A percentile compares a stretch with the other conserved stretches of the same genome.
These are phyloP conservation scores for Cercospora citrullina DNA, from an alignment of 2,329 filamentous ascomycete genomes.

Conservation along the genomic window DNA sequence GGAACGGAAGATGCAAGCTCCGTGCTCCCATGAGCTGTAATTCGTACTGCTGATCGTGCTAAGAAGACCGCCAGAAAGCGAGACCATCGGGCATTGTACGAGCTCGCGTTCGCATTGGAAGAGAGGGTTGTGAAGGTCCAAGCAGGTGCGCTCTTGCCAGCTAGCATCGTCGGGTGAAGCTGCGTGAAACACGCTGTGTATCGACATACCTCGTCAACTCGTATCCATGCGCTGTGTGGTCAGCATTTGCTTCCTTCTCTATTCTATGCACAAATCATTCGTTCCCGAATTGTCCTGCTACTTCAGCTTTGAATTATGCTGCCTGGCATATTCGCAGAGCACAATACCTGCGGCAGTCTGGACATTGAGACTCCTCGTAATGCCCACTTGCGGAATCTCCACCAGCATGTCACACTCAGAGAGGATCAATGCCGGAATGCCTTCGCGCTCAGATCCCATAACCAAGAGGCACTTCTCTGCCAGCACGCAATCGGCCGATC, in stretches of 20 bases:
- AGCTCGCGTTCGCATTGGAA: not conserved
- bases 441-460: conserved; percentile 54
- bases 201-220: not conserved
- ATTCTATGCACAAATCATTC: not conserved
- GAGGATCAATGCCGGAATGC: conserved; percentile 51
- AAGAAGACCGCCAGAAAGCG: not conserved
- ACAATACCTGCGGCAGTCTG: conserved; percentile 56
- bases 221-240: not conserved
- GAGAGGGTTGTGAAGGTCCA: not conserved
- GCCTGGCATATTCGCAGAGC: conserved; percentile 53
- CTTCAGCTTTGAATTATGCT: conserved; percentile 26
- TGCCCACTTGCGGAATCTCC: conserved; percentile 54
- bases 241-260: not conserved
- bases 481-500: conserved; percentile 37
- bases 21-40: not conserved
- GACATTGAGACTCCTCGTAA: conserved; percentile 57
- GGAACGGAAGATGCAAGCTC: not conserved
- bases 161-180: not conserved
- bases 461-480: conserved; percentile 44
- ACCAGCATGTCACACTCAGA: conserved; percentile 54
- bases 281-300: not conserved
- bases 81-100: not conserved
- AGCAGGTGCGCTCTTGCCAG: not conserved
- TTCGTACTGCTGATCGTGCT: not conserved
- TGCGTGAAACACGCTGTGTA: not conserved